A percentile compares a stretch with the other conserved stretches of the same genome.
These are phyloP conservation scores for Xylariaceae sp. DNA, from an alignment of 2,329 filamentous ascomycete genomes.

Conservation along the genomic window DNA sequence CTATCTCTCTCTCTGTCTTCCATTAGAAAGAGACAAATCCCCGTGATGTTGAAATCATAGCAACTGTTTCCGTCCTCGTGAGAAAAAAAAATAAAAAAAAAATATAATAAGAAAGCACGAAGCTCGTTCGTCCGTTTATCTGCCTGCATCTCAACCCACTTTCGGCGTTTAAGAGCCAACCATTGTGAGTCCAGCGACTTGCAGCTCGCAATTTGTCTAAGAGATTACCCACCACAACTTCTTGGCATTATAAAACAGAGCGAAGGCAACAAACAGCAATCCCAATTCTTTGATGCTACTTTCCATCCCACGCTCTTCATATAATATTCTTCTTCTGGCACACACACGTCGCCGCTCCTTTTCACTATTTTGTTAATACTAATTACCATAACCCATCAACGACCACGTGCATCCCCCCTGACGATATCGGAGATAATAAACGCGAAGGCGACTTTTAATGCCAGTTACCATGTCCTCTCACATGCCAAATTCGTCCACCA, in stretches of 20 bases:
- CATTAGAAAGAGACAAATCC: too few relatives aligned
- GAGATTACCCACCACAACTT: neutral
- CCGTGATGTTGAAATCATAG: too few relatives aligned
- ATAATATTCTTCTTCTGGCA: neutral
- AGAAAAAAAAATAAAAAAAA: too few relatives aligned
- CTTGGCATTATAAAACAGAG: neutral
- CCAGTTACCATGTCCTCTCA: conserved; percentile 23
- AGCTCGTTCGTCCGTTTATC: too few relatives aligned
- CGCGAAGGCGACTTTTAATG: neutral
- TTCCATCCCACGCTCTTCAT: neutral
- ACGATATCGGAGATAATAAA: neutral
- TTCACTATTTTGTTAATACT: neutral
- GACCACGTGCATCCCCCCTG: neutral
- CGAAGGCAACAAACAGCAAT: neutral
- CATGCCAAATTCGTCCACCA: conserved; percentile 19
- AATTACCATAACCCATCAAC: neutral
- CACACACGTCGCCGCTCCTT: neutral
- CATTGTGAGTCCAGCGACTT: neutral
- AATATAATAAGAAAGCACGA: too few relatives aligned
- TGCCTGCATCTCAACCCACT: neutral
- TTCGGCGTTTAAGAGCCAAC: neutral
- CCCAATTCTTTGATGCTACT: neutral
- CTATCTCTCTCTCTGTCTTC: too few relatives aligned
- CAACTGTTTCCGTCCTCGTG: too few relatives aligned
- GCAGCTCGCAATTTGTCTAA: too few relatives aligned